Percentiles rank a stretch among this genome's conserved stretches.
Conservation (phyloP, 73 alveolate genomes). For the Paramecium tetraurelia region DNA sequence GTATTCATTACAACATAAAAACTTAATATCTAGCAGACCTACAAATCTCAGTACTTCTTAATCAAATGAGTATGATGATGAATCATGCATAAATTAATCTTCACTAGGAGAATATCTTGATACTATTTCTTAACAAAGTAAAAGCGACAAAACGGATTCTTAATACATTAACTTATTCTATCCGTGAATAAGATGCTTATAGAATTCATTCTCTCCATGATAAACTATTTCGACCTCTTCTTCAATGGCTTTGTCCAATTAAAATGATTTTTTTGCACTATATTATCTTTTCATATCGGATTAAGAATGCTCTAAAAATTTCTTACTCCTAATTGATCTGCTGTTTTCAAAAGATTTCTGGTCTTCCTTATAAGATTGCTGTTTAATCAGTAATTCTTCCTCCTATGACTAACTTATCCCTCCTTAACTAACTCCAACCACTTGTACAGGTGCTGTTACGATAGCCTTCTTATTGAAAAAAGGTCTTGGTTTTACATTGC, state of each 20-base stretch:
- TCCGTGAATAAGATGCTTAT: neutral
- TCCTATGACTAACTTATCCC: neutral
- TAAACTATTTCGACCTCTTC: neutral
- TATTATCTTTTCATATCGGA: neutral
- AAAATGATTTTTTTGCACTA: neutral
- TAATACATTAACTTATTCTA: neutral
- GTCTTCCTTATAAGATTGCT: neutral
- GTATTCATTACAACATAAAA: conserved; percentile 13
- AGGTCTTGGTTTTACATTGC: conserved; percentile 9
- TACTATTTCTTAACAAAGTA: neutral
- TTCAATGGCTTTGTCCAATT: neutral
- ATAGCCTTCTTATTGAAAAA: neutral
- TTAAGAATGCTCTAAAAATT: neutral
- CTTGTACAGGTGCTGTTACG: neutral
- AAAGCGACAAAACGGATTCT: neutral
- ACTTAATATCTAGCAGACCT: neutral
- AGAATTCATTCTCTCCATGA: neutral
- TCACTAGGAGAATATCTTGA: neutral
- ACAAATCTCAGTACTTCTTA: conserved; percentile 16
- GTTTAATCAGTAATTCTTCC: neutral
- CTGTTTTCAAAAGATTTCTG: neutral
- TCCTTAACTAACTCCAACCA: neutral
- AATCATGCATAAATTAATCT: conserved; percentile 37
- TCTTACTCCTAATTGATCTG: neutral
- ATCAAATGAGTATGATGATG: conserved; percentile 2